phyloP scores from a whole-genome alignment of 2,329 filamentous ascomycete genomes.

The Calonectria multiphialidica region DNA sequence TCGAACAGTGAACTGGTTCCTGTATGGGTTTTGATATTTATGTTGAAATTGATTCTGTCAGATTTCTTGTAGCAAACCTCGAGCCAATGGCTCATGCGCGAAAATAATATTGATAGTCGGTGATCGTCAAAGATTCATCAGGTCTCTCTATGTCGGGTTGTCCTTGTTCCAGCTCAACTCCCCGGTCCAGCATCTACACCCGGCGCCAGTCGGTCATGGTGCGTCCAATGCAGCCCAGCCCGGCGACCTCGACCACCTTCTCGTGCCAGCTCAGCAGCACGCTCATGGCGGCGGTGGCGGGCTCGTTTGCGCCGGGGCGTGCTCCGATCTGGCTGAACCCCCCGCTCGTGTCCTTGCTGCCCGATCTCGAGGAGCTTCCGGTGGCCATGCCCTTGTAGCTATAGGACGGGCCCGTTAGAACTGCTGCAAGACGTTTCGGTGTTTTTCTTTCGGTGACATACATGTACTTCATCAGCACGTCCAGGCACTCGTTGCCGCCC shows the following conservation, averaged over 20 bases:
- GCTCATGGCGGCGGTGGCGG: conserved; percentile 91
- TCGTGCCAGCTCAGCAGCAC: conserved; percentile 98
- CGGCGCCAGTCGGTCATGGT: conserved; percentile 97
- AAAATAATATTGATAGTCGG: background rate
- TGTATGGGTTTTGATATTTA: background rate
- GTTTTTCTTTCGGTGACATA: too few species aligned
- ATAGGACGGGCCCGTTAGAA: conserved; percentile 31
- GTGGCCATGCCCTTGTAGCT: conserved; percentile 92
- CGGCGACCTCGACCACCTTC: conserved; percentile 95
- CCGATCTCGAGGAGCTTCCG: conserved; percentile 58
- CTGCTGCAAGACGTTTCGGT: background rate
- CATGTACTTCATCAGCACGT: conserved; percentile 98
- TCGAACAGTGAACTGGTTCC: background rate
- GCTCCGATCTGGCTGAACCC: conserved; percentile 86
- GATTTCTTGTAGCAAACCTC: background rate
- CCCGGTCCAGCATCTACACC: conserved; percentile 52
- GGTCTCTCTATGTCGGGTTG: conserved; percentile 32
- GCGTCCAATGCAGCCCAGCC: conserved; percentile 89
- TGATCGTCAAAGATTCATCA: conserved; percentile 28
- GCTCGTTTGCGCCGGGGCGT: conserved; percentile 69
- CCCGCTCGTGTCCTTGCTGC: conserved; percentile 67
- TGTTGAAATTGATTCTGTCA: background rate
- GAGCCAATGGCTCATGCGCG: background rate
- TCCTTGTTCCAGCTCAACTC: conserved; percentile 26
- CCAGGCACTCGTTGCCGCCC: conserved; percentile 86